Evolutionary conservation across 352 stramenopile genomes (phyloP).

Genomic region (Globisporangium radiosum): DNA sequence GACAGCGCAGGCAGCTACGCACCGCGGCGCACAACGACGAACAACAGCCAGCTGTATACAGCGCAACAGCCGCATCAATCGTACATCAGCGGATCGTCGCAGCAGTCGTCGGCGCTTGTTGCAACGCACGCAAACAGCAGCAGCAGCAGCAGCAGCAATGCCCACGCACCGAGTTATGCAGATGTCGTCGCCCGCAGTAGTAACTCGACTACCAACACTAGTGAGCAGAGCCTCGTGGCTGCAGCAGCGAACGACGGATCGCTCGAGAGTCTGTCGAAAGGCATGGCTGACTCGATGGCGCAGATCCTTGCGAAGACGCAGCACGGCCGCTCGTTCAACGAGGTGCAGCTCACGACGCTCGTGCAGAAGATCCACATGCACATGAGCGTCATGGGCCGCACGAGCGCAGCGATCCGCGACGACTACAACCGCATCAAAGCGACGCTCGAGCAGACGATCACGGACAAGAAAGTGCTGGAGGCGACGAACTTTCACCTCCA

Average conservation of each 20-base stretch:
- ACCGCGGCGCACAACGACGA: conserved; percentile 1
- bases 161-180: conserved; percentile 15
- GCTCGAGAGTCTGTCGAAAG: conserved; percentile 23
- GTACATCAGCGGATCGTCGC: conserved; percentile 2
- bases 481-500: conserved; percentile 23
- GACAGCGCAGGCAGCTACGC: conserved; percentile 4
- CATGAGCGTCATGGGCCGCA: conserved; percentile 35
- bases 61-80: conserved; percentile 3
- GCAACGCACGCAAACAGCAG: conserved; percentile 3
- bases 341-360: conserved; percentile 31
- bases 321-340: conserved; percentile 17
- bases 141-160: conserved; percentile 1
- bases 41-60: conserved; percentile 12
- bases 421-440: conserved; percentile 29
- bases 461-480: conserved; percentile 27
- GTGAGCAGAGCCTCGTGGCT: conserved; percentile 10
- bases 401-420: conserved; percentile 25
- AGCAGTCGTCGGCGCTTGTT: conserved; percentile 11
- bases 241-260: conserved; percentile 11
- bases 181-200: conserved; percentile 16
- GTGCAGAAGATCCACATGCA: conserved; percentile 34
- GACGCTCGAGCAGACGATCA: conserved; percentile 26
- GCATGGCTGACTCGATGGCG: conserved; percentile 31
- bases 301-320: conserved; percentile 29
- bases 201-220: background rate